phyloP scores from a whole-genome alignment of 2,329 filamentous ascomycete genomes.

The Chaetomiaceae sp. region DNA sequence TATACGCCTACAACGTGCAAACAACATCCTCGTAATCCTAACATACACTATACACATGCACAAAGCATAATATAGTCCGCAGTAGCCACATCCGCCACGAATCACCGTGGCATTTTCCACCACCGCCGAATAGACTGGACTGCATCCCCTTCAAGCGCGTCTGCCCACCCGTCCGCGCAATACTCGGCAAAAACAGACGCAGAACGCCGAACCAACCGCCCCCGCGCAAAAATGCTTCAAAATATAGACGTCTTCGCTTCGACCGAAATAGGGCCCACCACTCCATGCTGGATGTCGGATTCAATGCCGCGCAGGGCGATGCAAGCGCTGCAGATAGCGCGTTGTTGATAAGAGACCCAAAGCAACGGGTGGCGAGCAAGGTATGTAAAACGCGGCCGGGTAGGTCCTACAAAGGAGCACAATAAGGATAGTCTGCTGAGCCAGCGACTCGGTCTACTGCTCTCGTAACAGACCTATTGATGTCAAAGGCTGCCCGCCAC shows the following conservation, averaged over 20 bases:
- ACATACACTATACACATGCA: slow-evolving; percentile 29
- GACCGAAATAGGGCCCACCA: slow-evolving; percentile 6
- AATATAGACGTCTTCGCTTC: slow-evolving; percentile 16
- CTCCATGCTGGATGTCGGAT: slow-evolving; percentile 15
- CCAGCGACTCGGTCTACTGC: no score
- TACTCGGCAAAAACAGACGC: no score
- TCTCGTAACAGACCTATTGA: no score
- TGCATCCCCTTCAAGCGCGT: not conserved
- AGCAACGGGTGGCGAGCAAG: not conserved
- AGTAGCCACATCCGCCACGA: slow-evolving; percentile 8
- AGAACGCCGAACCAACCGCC: slow-evolving; percentile 1
- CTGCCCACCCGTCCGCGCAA: not conserved
- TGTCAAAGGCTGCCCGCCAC: no score
- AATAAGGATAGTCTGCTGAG: no score
- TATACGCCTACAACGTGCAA: not conserved
- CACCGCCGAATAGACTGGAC: not conserved
- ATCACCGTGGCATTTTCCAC: slow-evolving; percentile 7
- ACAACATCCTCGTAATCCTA: slow-evolving; percentile 23
- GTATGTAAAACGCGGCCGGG: no score
- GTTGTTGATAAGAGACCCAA: not conserved
- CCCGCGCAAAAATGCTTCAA: slow-evolving; percentile 14
- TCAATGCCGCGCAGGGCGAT: slow-evolving; percentile 13
- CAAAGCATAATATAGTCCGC: slow-evolving; percentile 24
- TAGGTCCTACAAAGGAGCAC: no score
- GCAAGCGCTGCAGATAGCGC: slow-evolving; percentile 10